These are phyloP conservation scores for Musa itinerans DNA, from an alignment of 176 grass and related monocot genomes.

Conservation along the genomic window DNA sequence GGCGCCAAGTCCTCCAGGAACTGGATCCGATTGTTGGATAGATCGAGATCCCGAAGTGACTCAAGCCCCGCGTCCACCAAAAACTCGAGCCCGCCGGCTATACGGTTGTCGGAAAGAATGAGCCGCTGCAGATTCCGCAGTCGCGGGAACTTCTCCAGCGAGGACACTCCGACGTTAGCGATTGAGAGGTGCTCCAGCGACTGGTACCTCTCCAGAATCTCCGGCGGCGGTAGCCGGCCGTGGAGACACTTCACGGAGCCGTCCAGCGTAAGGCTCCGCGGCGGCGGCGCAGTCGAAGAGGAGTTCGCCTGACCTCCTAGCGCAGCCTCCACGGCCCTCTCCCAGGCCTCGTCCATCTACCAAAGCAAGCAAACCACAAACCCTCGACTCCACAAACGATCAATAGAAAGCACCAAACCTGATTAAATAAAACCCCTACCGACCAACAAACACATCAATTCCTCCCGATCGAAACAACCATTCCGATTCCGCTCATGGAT, in stretches of 20 bases:
- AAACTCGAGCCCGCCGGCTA: constrained; percentile 74
- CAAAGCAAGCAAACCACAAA: neutral
- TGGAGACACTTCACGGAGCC: constrained; percentile 83
- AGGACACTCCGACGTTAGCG: constrained; percentile 66
- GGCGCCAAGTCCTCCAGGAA: constrained; percentile 67
- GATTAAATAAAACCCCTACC: constrained; percentile 4
- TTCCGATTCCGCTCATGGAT: neutral
- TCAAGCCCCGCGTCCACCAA: constrained; percentile 68
- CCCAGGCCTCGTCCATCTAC: constrained; percentile 85
- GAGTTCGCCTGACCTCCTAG: constrained; percentile 22
- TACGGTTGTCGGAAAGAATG: constrained; percentile 90
- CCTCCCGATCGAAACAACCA: neutral
- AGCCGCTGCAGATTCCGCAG: constrained; percentile 74
- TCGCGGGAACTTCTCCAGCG: constrained; percentile 70
- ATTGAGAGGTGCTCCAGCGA: constrained; percentile 81
- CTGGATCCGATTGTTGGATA: constrained; percentile 92
- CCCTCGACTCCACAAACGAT: neutral
- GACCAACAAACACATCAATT: neutral
- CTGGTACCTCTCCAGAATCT: constrained; percentile 75
- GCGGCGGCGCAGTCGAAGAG: constrained; percentile 36
- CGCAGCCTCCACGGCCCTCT: constrained; percentile 87
- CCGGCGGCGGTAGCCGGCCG: constrained; percentile 60
- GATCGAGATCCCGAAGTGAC: constrained; percentile 75
- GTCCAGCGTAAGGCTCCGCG: constrained; percentile 75
- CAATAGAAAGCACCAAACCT: neutral